Evolutionary conservation across 352 stramenopile genomes (phyloP), one percentile per base, ranked within the genome.

Genomic region (Saprolegnia diclina): DNA sequence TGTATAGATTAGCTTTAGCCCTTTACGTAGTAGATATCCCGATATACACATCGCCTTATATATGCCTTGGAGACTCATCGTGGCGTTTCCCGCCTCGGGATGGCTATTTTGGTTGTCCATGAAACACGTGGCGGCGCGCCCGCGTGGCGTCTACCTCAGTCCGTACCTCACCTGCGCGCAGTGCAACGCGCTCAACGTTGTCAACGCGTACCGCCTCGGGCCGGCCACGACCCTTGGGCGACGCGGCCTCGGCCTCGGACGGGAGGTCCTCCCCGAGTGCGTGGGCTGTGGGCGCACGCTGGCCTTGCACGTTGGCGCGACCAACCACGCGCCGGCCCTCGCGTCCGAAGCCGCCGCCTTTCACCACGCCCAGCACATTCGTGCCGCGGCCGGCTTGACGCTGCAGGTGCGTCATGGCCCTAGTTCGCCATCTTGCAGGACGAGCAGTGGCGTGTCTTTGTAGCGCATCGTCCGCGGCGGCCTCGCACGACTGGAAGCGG

Each of bases 111-210:
- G 24, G 52, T 2, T 11, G 24, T 2, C n/a, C 46, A 54, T 54
- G n/a, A 35, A 29, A 2, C 46, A 59, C n/a, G 3, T 59, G 52
- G 52, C 24, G 13, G 22, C 63, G 5, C 35, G 37, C 5, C 22
- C 32, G 6, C 32, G 21, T n/a, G 63, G 50, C 10, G 18, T 69
- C 45, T 69, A 69, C 32, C 11, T 63, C 13, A 69, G 63, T 44
- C 63, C 63, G 1, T 69, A 63, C 37, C 18, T 69, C 4, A 45
- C 63, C 0, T 69, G 63, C 38, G 50, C 21, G 5, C 44, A 69
- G 11, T 69, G 63, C 63, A 69, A 69, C 52, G 50, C 63, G 4
- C n/a, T 69, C 63, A 69, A 69, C 53, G 62, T 69, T 4, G 37
- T 69, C 63, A 61, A 69, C 24, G 63, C 63, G 6, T 5, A 24